Evolutionary conservation across 176 grass and related monocot species (phyloP), one percentile per base, ranked within the genome.

Genomic region (Zoysia japonica): DNA sequence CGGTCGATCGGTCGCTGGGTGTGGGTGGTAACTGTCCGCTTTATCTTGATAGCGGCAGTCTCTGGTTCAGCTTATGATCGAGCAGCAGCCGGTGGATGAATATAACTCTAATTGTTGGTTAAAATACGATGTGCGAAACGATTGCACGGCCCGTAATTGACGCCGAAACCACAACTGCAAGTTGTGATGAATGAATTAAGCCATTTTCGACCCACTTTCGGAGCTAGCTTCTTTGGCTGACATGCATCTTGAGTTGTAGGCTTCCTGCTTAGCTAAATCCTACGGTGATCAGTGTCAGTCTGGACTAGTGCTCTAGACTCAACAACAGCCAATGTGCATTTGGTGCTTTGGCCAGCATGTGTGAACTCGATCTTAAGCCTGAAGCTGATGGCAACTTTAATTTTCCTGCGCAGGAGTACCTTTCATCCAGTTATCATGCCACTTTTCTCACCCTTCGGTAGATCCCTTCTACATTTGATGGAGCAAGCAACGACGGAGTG

Each of bases 401-500:
- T 41, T 52, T 17, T 6, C 36, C 35, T 66, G 36, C 28, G 47
- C 2, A 1, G 3, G 7, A 11, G 50, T 68, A 16, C 63, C 77
- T 79, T 79, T 79, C 77, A 0, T 54, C 47, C 62, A 28, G 62
- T 14, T 67, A 28, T 28, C 28, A 28, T 28, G 28, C 37, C 57
- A 9, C 28, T 48, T 3, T 64, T 60, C 2, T 2, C 37, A 28
- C 44, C 64, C 39, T 84, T 70, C n/a, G 48, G 28, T 2, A 54
- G 56, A 71, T 71, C 70, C 81, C 47, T 75, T 70, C 56, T 56
- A 56, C 74, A 43, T 44, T 53, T 80, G 86, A 84, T 80, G 48
- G 70, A 80, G 86, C 86, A 80, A 88, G 9, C 63, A 67, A 80
- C 81, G 64, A 57, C 61, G 15, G 76, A 42, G 81, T 84, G 64